Percentiles rank a stretch among this genome's conserved stretches.
Conservation (phyloP, 768 basidiomycete genomes). For the Cubamyces sp. region DNA sequence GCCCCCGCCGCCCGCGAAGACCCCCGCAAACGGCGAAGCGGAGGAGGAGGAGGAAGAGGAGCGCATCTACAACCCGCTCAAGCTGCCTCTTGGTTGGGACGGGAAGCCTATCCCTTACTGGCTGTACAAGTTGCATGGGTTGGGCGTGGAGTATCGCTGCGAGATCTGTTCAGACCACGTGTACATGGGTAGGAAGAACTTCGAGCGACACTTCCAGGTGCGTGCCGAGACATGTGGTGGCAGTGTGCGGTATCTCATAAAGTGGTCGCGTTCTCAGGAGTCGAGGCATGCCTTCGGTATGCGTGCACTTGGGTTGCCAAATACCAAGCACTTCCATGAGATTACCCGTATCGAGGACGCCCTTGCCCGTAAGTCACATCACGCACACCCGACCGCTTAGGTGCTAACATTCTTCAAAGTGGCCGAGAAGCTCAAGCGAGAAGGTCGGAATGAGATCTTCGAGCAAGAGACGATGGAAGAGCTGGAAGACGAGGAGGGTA, state of each 20-base stretch:
- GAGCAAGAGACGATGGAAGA: slow-evolving; percentile 97
- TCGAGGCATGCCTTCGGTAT: slow-evolving; percentile 97
- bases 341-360: slow-evolving; percentile 98
- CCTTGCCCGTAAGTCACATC: slow-evolving; percentile 71
- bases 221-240: slow-evolving; percentile 13
- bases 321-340: slow-evolving; percentile 99
- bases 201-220: slow-evolving; percentile 94
- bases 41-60: slow-evolving; percentile 96
- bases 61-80: slow-evolving; percentile 96
- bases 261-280: slow-evolving; percentile 54
- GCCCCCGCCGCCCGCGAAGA: slow-evolving; percentile 51
- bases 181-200: slow-evolving; percentile 98
- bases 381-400: not conserved
- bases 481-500: slow-evolving; percentile 97
- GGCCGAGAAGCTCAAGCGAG: slow-evolving; percentile 95
- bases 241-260: not conserved
- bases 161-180: slow-evolving; percentile 97
- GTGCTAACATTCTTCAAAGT: slow-evolving; percentile 50
- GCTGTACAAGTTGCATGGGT: slow-evolving; percentile 96
- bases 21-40: slow-evolving; percentile 48
- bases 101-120: slow-evolving; percentile 99
- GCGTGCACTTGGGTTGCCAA: slow-evolving; percentile 95
- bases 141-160: slow-evolving; percentile 97
- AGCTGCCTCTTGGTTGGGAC: slow-evolving; percentile 96
- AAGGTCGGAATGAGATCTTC: slow-evolving; percentile 93